These are phyloP conservation scores for Suillus alpinus DNA, from an alignment of 768 basidiomycete species.

Conservation along the genomic window DNA sequence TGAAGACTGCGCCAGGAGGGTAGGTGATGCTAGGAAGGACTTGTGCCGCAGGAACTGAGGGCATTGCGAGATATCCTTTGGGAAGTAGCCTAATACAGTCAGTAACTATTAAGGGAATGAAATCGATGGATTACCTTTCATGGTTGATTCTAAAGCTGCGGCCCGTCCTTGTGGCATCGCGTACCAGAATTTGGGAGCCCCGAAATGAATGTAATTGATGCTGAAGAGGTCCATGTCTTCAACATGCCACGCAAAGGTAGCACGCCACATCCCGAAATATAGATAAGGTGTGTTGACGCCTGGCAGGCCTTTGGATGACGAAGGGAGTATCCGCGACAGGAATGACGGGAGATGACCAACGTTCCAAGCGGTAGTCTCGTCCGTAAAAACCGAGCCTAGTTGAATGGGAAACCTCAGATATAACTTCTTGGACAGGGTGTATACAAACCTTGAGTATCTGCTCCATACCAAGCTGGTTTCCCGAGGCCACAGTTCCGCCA, in stretches of 20 bases:
- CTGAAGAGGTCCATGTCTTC: slow-evolving; percentile 99
- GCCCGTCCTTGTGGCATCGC: slow-evolving; percentile 88
- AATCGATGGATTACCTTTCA: slow-evolving; percentile 61
- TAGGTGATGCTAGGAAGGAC: slow-evolving; percentile 90
- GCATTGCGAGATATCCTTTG: slow-evolving; percentile 79
- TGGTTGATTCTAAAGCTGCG: slow-evolving; percentile 78
- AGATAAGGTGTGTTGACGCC: slow-evolving; percentile 98
- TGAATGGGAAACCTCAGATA: slow-evolving; percentile 2
- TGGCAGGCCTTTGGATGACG: slow-evolving; percentile 69
- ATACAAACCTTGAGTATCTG: slow-evolving; percentile 82
- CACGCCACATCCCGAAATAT: slow-evolving; percentile 99
- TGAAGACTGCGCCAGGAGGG: slow-evolving; percentile 71
- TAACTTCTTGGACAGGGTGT: not conserved
- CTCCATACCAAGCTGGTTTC: slow-evolving; percentile 96
- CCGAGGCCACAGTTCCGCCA: slow-evolving; percentile 92
- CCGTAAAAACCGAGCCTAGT: slow-evolving; percentile 65
- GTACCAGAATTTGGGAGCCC: slow-evolving; percentile 97
- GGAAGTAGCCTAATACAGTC: slow-evolving; percentile 70
- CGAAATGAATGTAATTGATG: slow-evolving; percentile 99
- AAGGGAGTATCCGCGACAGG: slow-evolving; percentile 74
- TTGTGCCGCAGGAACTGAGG: slow-evolving; percentile 96
- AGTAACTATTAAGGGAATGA: slow-evolving; percentile 6
- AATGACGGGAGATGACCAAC: slow-evolving; percentile 89
- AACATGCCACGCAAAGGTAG: slow-evolving; percentile 98
- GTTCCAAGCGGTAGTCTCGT: slow-evolving; percentile 85